Evolutionary conservation across 2,329 filamentous ascomycete species (phyloP).

Genomic region (Fusarium sublunatum): DNA sequence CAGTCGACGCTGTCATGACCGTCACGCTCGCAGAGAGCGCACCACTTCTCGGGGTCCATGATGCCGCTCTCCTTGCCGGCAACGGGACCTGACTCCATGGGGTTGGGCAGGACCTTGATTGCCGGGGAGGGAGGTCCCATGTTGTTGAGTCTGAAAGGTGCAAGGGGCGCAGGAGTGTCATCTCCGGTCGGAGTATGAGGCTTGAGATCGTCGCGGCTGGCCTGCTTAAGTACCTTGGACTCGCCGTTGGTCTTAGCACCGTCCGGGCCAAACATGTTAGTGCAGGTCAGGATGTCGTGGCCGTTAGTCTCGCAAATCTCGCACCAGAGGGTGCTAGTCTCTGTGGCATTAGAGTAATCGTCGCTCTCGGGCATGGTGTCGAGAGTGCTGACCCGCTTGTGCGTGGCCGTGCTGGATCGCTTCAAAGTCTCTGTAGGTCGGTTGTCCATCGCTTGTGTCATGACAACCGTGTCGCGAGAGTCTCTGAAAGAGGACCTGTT

Average conservation of each 20-base stretch:
- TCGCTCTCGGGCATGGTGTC: constrained; percentile 79
- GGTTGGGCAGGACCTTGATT: constrained; percentile 66
- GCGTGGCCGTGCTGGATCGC: constrained; percentile 60
- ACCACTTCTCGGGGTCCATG: constrained; percentile 91
- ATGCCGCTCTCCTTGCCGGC: constrained; percentile 82
- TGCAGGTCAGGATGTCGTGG: constrained; percentile 94
- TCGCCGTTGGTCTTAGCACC: constrained; percentile 51
- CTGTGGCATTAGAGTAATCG: constrained; percentile 75
- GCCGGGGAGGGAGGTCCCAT: constrained; percentile 53
- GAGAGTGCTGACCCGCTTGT: constrained; percentile 66
- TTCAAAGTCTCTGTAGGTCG: constrained; percentile 61
- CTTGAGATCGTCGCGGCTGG: constrained; percentile 52
- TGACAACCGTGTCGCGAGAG: constrained; percentile 73
- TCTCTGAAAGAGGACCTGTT: constrained; percentile 71
- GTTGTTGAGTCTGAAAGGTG: constrained; percentile 62
- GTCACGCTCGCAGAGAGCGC: constrained; percentile 93
- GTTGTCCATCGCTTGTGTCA: constrained; percentile 62
- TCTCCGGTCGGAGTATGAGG: constrained; percentile 58
- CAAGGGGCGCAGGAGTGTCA: constrained; percentile 66
- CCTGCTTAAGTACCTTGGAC: constrained; percentile 51
- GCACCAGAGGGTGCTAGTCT: constrained; percentile 84
- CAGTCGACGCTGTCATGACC: constrained; percentile 97
- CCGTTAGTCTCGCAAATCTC: constrained; percentile 94
- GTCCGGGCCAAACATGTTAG: constrained; percentile 80
- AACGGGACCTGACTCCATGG: constrained; percentile 73